Conservation (phyloP, 495 filamentous ascomycete species). For the Penicillium cosmopolitanum region DNA sequence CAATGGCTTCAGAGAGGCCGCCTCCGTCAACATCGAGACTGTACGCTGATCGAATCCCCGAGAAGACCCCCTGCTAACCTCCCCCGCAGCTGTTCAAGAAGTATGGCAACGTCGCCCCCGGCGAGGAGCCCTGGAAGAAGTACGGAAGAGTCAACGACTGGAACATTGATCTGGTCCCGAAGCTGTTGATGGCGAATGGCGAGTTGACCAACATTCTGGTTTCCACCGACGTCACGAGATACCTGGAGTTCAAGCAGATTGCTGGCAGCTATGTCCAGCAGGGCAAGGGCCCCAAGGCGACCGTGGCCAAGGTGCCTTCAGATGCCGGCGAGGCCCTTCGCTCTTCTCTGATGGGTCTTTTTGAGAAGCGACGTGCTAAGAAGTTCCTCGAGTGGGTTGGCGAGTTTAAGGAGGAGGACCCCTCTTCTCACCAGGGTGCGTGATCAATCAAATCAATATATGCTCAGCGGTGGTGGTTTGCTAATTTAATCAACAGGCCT, state of each 20-base stretch:
- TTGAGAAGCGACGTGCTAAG: constrained; percentile 96
- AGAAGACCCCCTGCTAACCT: constrained; percentile 17
- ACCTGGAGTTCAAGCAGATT: constrained; percentile 98
- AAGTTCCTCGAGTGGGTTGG: constrained; percentile 97
- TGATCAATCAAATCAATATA: constrained; percentile 10
- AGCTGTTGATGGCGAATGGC: constrained; percentile 97
- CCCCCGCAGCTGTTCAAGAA: constrained; percentile 83
- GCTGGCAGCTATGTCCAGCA: constrained; percentile 98
- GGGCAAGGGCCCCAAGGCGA: constrained; percentile 74
- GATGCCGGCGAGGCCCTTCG: constrained; percentile 88
- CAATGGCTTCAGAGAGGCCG: constrained; percentile 70
- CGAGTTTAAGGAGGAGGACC: constrained; percentile 81
- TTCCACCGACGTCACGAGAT: constrained; percentile 94
- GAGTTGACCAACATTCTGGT: constrained; percentile 98
- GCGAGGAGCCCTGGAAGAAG: constrained; percentile 96
- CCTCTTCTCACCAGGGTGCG: constrained; percentile 84
- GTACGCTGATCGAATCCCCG: constrained; percentile 51
- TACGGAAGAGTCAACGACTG: constrained; percentile 96
- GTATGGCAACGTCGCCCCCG: constrained; percentile 78
- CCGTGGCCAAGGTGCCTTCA: constrained; percentile 94
- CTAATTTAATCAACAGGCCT: constrained; percentile 64
- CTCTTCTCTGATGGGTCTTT: constrained; percentile 94
- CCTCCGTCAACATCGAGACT: constrained; percentile 91
- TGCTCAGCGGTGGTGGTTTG: background rate
- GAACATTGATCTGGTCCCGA: constrained; percentile 98